phyloP scores from a whole-genome alignment of 2,329 filamentous ascomycete genomes.

The Golovinomyces cichoracearum region DNA sequence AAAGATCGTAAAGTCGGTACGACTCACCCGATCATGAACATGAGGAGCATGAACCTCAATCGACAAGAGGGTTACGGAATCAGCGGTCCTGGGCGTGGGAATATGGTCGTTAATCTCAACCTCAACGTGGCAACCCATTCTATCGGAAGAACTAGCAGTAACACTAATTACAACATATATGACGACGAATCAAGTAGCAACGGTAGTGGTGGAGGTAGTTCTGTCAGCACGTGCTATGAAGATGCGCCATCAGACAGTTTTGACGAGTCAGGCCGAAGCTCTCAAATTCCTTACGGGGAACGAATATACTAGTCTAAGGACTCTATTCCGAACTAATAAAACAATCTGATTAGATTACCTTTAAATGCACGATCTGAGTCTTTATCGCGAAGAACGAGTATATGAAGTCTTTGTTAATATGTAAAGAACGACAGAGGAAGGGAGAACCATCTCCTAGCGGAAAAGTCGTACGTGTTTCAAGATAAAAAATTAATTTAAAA shows the following conservation, averaged over 20 bases:
- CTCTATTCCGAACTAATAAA: not conserved
- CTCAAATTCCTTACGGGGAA: constrained; percentile 19
- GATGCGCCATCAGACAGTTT: constrained; percentile 15
- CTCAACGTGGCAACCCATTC: not conserved
- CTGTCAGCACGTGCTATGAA: constrained; percentile 20
- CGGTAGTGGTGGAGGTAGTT: constrained; percentile 13
- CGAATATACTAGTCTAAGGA: constrained; percentile 18
- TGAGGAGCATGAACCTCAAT: constrained; percentile 3
- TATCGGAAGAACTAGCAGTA: not conserved
- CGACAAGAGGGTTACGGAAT: constrained; percentile 4
- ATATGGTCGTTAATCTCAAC: constrained; percentile 4
- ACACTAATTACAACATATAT: constrained; percentile 15
- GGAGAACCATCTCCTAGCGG: too few species aligned
- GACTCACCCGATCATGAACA: constrained; percentile 2
- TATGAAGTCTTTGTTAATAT: too few species aligned
- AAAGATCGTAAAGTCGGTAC: constrained; percentile 44
- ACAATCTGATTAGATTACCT: not conserved
- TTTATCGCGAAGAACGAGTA: too few species aligned
- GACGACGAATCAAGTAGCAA: constrained; percentile 18
- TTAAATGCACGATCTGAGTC: too few species aligned
- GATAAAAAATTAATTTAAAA: too few species aligned
- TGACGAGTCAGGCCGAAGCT: constrained; percentile 6
- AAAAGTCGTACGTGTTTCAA: too few species aligned
- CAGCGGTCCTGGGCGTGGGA: constrained; percentile 5
- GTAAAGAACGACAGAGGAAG: too few species aligned